Percentiles rank a stretch among this genome's conserved stretches.
phyloP scores from a whole-genome alignment of 148 eudicot genomes.

The Polygonum maritimum region DNA sequence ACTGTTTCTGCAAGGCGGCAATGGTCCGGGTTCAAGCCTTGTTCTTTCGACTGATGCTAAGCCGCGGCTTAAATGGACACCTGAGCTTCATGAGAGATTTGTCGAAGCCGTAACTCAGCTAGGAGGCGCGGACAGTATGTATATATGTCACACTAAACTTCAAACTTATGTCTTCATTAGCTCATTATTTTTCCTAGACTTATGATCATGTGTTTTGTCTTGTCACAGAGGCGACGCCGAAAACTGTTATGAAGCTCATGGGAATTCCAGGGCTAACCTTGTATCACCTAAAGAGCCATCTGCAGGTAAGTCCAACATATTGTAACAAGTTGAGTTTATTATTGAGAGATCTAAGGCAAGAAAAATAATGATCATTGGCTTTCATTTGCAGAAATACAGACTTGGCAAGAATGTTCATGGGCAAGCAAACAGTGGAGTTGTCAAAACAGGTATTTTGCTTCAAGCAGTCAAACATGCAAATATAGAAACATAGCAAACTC shows the following conservation, averaged over 20 bases:
- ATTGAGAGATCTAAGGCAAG: too few relatives aligned
- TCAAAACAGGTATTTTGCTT: slow-evolving; percentile 24
- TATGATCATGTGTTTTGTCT: background rate
- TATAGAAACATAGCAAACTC: background rate
- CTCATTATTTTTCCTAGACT: background rate
- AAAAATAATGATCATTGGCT: background rate
- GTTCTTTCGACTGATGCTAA: slow-evolving; percentile 91
- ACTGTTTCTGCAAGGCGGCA: slow-evolving; percentile 61
- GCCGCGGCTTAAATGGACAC: slow-evolving; percentile 74
- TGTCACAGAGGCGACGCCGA: slow-evolving; percentile 48
- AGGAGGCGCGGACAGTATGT: slow-evolving; percentile 64
- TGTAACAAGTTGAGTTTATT: background rate
- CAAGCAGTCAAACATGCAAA: background rate
- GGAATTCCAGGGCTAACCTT: slow-evolving; percentile 20
- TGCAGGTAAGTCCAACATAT: slow-evolving; percentile 14
- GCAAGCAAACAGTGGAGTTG: slow-evolving; percentile 27
- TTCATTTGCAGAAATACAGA: slow-evolving; percentile 43
- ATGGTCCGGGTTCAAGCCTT: slow-evolving; percentile 55
- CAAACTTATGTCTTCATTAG: background rate
- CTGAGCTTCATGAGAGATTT: slow-evolving; percentile 51
- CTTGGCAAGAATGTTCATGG: slow-evolving; percentile 49
- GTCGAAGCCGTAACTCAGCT: slow-evolving; percentile 55
- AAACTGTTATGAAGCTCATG: slow-evolving; percentile 21
- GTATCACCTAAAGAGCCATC: slow-evolving; percentile 27
- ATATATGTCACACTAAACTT: background rate